Conservation (phyloP, 148 eudicot genomes). For the Tetragonia tetragonoides region DNA sequence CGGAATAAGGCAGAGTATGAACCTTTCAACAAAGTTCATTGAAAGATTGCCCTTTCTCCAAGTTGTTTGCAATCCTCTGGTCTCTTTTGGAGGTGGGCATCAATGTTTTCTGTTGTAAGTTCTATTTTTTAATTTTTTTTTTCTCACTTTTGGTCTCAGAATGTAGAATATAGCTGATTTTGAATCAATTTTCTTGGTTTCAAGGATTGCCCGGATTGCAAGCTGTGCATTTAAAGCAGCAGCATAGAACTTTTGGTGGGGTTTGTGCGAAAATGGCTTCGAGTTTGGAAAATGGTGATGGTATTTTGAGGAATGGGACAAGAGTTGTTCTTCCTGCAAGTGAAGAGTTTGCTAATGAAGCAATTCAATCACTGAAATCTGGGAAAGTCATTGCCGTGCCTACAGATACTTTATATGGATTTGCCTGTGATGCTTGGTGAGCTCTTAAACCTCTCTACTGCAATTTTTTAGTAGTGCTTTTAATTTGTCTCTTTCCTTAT, state of each 20-base stretch:
- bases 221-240: not conserved
- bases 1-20: not conserved
- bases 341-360: slow-evolving; percentile 1
- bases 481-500: not conserved
- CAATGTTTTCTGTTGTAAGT: not conserved
- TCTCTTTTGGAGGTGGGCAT: not conserved
- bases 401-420: slow-evolving; percentile 12
- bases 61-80: not conserved
- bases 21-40: not conserved
- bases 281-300: not conserved
- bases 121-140: not conserved
- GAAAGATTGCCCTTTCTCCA: not conserved
- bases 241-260: not conserved
- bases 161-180: not conserved
- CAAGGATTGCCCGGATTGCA: not conserved
- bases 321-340: not conserved
- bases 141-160: not conserved
- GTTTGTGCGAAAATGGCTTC: slow-evolving; percentile 7
- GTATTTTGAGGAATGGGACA: not conserved
- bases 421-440: slow-evolving; percentile 15
- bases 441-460: not conserved
- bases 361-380: not conserved
- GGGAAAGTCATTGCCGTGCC: slow-evolving; percentile 12
- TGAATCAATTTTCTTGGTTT: not conserved
- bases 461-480: not conserved